A percentile compares a stretch with the other conserved stretches of the same genome.
Conservation (phyloP, 2,329 filamentous ascomycete genomes). For the Trichoderma sp. region DNA sequence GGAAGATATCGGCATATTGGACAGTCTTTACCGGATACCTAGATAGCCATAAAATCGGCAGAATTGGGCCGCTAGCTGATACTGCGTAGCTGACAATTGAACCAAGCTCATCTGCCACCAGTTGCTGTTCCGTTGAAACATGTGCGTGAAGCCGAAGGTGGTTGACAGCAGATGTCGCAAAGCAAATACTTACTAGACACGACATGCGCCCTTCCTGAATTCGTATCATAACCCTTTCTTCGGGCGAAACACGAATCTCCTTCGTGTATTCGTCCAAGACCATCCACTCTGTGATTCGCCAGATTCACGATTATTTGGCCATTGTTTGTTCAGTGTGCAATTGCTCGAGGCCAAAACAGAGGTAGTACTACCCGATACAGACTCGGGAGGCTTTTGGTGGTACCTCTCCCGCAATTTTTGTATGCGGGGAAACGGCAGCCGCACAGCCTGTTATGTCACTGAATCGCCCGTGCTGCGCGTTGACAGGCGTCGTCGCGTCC, state of each 20-base stretch:
- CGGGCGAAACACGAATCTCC: too few species aligned
- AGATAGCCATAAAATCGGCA: slow-evolving; percentile 29
- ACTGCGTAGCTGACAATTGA: slow-evolving; percentile 15
- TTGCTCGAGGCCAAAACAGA: background rate
- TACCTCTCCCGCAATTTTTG: background rate
- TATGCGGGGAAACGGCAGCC: slow-evolving; percentile 2
- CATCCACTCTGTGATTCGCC: background rate
- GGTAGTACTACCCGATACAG: background rate
- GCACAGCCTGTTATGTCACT: slow-evolving; percentile 1
- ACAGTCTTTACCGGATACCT: slow-evolving; percentile 30
- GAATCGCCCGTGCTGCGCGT: slow-evolving; percentile 30
- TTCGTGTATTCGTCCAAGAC: too few species aligned
- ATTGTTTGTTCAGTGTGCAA: background rate
- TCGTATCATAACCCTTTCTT: too few species aligned
- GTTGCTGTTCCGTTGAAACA: background rate
- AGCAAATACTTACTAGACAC: too few species aligned
- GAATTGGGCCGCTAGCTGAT: slow-evolving; percentile 27
- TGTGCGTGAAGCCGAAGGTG: background rate
- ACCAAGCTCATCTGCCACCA: slow-evolving; percentile 17
- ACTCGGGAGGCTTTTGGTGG: background rate
- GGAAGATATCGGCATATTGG: slow-evolving; percentile 19
- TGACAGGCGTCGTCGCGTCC: slow-evolving; percentile 33
- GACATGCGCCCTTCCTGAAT: background rate
- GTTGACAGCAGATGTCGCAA: background rate
- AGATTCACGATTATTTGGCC: background rate